Conservation (phyloP, 106 monocot genomes). For the Dioscorea zingiberensis region DNA sequence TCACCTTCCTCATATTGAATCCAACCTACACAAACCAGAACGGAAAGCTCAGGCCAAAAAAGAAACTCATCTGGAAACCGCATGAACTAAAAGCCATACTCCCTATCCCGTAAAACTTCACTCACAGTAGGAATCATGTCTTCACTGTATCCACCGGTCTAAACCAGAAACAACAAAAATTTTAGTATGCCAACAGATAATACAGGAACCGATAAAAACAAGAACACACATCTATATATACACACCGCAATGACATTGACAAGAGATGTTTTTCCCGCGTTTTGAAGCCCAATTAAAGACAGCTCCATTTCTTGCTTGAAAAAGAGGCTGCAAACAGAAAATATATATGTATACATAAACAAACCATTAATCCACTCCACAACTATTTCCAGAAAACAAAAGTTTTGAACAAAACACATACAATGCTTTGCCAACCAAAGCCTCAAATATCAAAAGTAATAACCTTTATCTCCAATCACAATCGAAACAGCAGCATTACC, state of each 20-base stretch:
- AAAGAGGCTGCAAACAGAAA: not conserved
- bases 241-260: slow-evolving; percentile 96
- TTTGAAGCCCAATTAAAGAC: slow-evolving; percentile 55
- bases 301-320: slow-evolving; percentile 1
- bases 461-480: too few species aligned
- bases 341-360: too few species aligned
- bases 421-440: too few species aligned
- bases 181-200: too few species aligned
- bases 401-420: too few species aligned
- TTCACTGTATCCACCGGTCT: slow-evolving; percentile 97
- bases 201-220: not conserved
- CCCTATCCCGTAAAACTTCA: slow-evolving; percentile 2
- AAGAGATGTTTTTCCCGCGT: slow-evolving; percentile 97
- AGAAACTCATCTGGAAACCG: too few species aligned
- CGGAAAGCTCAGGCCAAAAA: not conserved
- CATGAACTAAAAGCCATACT: too few species aligned
- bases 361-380: too few species aligned
- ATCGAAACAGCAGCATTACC: too few species aligned
- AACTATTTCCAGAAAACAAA: too few species aligned
- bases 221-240: slow-evolving; percentile 5
- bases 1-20: slow-evolving; percentile 97
- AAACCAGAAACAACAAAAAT: slow-evolving; percentile 16
- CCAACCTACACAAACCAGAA: slow-evolving; percentile 53
- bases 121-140: slow-evolving; percentile 99
- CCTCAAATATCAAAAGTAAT: too few species aligned